Percentiles rank a stretch among this genome's conserved stretches.
These are phyloP conservation scores for Naumovozyma castellii DNA, from an alignment of 805 yeast species.

Conservation along the genomic window DNA sequence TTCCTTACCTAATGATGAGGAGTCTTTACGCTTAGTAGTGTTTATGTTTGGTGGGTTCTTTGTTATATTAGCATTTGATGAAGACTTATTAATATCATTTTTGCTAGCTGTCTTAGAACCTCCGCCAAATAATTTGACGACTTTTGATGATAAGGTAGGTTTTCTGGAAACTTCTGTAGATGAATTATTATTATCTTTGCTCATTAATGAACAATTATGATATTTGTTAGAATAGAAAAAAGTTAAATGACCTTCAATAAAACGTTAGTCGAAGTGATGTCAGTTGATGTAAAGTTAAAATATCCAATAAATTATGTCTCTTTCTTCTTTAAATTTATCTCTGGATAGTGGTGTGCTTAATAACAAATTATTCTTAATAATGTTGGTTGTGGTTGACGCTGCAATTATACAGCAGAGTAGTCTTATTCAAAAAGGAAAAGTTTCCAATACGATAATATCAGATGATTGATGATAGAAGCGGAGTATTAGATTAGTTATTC, in stretches of 20 bases:
- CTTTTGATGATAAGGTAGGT: conserved; percentile 5
- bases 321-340: no score
- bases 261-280: neutral
- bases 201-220: neutral
- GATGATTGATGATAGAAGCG: no score
- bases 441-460: no score
- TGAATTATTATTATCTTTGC: neutral
- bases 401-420: no score
- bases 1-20: no score
- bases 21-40: neutral
- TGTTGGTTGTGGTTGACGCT: no score
- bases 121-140: conserved; percentile 6
- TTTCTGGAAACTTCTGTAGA: conserved; percentile 2
- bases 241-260: neutral
- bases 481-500: no score
- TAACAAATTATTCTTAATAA: no score
- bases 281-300: neutral
- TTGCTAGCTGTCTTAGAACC: neutral
- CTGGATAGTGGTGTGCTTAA: no score
- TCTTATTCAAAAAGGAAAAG: no score
- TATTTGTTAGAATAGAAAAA: neutral
- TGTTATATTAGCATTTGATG: conserved; percentile 1
- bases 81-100: neutral
- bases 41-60: no score
- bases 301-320: no score